Percentiles rank a stretch among this genome's conserved stretches.
These are phyloP conservation scores for Pseudopyrenochaeta lycopersici DNA, from an alignment of 2,329 filamentous ascomycete genomes.

Conservation along the genomic window DNA sequence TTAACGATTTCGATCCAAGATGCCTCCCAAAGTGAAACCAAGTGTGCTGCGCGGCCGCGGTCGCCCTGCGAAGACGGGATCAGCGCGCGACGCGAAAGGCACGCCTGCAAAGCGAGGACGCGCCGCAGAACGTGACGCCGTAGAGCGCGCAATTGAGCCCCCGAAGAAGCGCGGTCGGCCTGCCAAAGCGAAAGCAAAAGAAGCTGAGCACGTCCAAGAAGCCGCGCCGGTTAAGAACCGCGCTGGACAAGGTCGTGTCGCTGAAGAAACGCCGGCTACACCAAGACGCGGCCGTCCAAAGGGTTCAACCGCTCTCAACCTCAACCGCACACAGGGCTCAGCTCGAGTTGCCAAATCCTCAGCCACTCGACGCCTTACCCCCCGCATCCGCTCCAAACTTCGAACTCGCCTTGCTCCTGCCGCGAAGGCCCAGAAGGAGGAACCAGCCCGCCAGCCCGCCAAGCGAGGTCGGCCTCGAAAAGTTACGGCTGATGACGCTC, in stretches of 20 bases:
- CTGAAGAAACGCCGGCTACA: conserved; percentile 5
- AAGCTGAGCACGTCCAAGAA: conserved; percentile 2
- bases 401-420: conserved; percentile 27
- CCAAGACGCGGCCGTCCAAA: conserved; percentile 26
- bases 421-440: conserved; percentile 6
- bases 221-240: conserved; percentile 19
- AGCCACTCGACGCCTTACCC: conserved; percentile 21
- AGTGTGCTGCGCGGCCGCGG: conserved; percentile 14
- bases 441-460: conserved; percentile 8
- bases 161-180: conserved; percentile 36
- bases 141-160: conserved; percentile 6
- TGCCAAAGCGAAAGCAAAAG: conserved; percentile 10
- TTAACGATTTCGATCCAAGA: neutral
- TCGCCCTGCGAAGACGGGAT: conserved; percentile 20
- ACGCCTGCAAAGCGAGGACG: conserved; percentile 27
- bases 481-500: conserved; percentile 4
- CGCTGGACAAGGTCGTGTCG: conserved; percentile 8
- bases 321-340: conserved; percentile 26
- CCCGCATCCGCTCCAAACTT: conserved; percentile 29
- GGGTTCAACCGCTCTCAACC: conserved; percentile 13
- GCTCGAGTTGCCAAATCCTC: conserved; percentile 31
- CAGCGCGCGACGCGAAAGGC: conserved; percentile 3
- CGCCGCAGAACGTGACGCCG: conserved; percentile 13
- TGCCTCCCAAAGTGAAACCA: conserved; percentile 22
- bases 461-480: conserved; percentile 31